Evolutionary conservation across 1,284 basidiomycete species (phyloP).

Genomic region (Tilletia walkeri): DNA sequence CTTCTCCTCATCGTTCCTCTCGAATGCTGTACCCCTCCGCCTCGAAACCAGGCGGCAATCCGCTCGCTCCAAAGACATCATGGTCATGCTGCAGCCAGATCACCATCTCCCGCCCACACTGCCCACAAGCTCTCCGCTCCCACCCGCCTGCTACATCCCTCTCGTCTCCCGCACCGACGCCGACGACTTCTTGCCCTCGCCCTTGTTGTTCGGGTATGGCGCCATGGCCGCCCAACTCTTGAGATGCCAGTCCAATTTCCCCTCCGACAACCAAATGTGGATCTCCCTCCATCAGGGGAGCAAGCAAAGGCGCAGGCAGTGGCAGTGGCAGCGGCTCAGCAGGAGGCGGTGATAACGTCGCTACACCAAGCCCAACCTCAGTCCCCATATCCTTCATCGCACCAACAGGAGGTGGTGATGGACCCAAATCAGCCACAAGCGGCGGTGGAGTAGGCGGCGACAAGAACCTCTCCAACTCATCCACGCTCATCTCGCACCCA

Average conservation of each 20-base stretch:
- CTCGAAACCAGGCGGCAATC: not conserved
- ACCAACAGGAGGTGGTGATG: too few species aligned
- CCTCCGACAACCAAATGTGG: too few species aligned
- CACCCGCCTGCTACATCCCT: not conserved
- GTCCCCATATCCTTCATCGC: too few species aligned
- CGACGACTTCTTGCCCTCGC: not conserved
- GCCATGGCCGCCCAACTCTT: too few species aligned
- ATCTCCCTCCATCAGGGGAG: too few species aligned
- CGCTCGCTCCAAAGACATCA: conserved; percentile 19
- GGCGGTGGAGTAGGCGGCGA: not conserved
- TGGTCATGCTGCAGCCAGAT: conserved; percentile 50
- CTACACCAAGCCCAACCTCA: too few species aligned
- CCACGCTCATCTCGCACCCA: not conserved
- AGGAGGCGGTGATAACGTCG: too few species aligned
- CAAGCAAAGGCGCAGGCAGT: too few species aligned
- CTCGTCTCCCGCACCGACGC: too few species aligned
- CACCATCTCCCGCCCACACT: conserved; percentile 31
- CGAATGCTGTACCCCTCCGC: not conserved
- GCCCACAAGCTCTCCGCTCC: conserved; percentile 18
- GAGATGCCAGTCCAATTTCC: not conserved
- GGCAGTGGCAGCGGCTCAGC: too few species aligned
- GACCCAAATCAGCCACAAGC: too few species aligned
- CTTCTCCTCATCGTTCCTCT: not conserved
- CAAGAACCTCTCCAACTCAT: conserved; percentile 5
- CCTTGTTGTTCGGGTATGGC: not conserved